A percentile compares a stretch with the other conserved stretches of the same genome.
These are phyloP conservation scores for Nannizziopsis arthrosporioides DNA, from an alignment of 2,329 filamentous ascomycete species.

Conservation along the genomic window DNA sequence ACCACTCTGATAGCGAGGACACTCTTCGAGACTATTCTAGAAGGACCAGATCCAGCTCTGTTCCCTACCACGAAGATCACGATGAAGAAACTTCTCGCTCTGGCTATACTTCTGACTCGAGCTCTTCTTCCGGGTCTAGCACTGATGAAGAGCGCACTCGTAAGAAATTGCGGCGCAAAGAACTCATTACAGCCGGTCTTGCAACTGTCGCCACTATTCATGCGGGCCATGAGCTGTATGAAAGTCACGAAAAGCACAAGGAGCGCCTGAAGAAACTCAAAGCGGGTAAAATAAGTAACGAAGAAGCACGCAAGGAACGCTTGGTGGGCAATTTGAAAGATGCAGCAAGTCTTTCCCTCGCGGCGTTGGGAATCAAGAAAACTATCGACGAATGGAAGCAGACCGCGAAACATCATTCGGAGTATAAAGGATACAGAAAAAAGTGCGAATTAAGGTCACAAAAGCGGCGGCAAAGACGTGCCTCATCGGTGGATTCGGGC, in stretches of 20 bases:
- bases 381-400: constrained; percentile 57
- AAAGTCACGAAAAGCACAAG: constrained; percentile 52
- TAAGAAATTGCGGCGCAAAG: constrained; percentile 56
- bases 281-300: constrained; percentile 51
- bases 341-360: constrained; percentile 54
- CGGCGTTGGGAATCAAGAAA: constrained; percentile 55
- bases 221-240: constrained; percentile 54
- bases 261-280: constrained; percentile 48
- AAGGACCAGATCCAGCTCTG: background rate
- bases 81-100: background rate
- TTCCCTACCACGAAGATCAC: background rate
- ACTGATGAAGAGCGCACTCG: constrained; percentile 51
- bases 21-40: background rate
- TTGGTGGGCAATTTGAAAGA: constrained; percentile 54
- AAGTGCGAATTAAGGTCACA: constrained; percentile 27
- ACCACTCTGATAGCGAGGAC: background rate
- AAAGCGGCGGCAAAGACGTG: background rate
- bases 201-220: constrained; percentile 59
- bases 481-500: background rate
- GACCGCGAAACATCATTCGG: constrained; percentile 50
- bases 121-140: constrained; percentile 44
- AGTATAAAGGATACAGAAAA: constrained; percentile 44
- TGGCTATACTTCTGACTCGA: background rate
- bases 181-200: constrained; percentile 53
- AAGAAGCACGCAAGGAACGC: constrained; percentile 52